Conservation (phyloP, 73 alveolate species). For the Paramecium pentaurelia region DNA sequence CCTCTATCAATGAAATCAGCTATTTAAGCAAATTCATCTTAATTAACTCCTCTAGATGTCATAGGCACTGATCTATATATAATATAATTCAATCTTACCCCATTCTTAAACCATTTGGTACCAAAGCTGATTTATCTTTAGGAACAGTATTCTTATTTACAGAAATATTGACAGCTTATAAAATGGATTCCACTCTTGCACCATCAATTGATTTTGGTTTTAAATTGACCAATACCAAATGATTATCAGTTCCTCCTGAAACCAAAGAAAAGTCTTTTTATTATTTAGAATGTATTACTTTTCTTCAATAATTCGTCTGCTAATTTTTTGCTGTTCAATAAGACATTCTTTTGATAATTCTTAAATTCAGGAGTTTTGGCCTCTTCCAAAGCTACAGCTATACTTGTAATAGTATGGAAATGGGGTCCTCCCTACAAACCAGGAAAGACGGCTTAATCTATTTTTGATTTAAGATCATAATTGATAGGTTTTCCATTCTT, state of each 20-base stretch:
- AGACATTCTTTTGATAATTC: constrained; percentile 76
- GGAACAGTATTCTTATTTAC: constrained; percentile 92
- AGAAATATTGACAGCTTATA: constrained; percentile 81
- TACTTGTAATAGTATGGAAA: constrained; percentile 87
- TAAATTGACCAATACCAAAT: constrained; percentile 73
- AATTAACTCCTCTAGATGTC: constrained; percentile 89
- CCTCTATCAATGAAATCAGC: constrained; percentile 52
- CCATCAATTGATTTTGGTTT: constrained; percentile 87
- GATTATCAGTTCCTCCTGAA: constrained; percentile 96
- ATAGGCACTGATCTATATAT: constrained; percentile 76
- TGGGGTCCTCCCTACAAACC: constrained; percentile 97
- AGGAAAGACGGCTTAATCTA: constrained; percentile 93
- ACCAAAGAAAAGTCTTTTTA: constrained; percentile 56
- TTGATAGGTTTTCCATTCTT: constrained; percentile 48
- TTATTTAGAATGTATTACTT: constrained; percentile 63
- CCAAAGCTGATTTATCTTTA: constrained; percentile 87
- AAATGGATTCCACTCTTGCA: constrained; percentile 83
- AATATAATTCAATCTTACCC: constrained; percentile 55
- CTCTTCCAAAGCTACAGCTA: constrained; percentile 83
- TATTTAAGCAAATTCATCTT: constrained; percentile 80
- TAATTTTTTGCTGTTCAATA: constrained; percentile 76
- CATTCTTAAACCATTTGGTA: constrained; percentile 93
- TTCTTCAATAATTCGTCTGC: constrained; percentile 73
- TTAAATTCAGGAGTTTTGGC: constrained; percentile 84
- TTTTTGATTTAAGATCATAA: constrained; percentile 64